phyloP scores from a whole-genome alignment of 805 yeast species.

The Cyberlindnera japonica region DNA sequence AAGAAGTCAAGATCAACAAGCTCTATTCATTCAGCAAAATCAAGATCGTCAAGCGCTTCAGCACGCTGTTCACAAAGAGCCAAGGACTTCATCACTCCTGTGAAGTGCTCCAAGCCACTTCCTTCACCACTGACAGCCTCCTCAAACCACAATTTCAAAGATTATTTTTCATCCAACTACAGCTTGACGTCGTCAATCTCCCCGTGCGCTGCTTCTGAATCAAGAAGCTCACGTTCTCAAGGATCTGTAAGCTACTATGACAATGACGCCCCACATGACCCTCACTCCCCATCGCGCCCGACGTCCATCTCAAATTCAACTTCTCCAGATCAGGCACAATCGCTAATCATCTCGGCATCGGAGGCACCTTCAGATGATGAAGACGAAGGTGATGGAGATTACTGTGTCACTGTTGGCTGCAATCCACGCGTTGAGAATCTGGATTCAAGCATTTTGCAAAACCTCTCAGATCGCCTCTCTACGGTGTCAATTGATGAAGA shows the following conservation, averaged over 20 bases:
- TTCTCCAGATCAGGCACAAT: slow-evolving; percentile 5
- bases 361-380: slow-evolving; percentile 16
- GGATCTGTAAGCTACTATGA: slow-evolving; percentile 19
- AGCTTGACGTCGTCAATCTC: slow-evolving; percentile 3
- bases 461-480: slow-evolving; percentile 5
- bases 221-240: slow-evolving; percentile 3
- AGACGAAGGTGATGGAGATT: slow-evolving; percentile 6
- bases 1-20: slow-evolving; percentile 5
- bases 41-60: slow-evolving; percentile 3
- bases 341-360: slow-evolving; percentile 15
- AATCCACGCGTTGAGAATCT: neutral
- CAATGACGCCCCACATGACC: slow-evolving; percentile 9
- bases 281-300: slow-evolving; percentile 1
- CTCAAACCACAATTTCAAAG: slow-evolving; percentile 8
- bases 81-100: slow-evolving; percentile 11
- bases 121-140: slow-evolving; percentile 37
- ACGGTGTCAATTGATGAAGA: slow-evolving; percentile 13
- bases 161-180: slow-evolving; percentile 14
- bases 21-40: slow-evolving; percentile 2
- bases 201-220: slow-evolving; percentile 1
- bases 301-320: neutral
- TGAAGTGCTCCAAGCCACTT: slow-evolving; percentile 44
- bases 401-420: neutral
- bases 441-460: too few relatives aligned
- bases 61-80: neutral